Evolutionary conservation across 192 early-diverging fungal genomes (phyloP).

Genomic region (Coemansia sp.): DNA sequence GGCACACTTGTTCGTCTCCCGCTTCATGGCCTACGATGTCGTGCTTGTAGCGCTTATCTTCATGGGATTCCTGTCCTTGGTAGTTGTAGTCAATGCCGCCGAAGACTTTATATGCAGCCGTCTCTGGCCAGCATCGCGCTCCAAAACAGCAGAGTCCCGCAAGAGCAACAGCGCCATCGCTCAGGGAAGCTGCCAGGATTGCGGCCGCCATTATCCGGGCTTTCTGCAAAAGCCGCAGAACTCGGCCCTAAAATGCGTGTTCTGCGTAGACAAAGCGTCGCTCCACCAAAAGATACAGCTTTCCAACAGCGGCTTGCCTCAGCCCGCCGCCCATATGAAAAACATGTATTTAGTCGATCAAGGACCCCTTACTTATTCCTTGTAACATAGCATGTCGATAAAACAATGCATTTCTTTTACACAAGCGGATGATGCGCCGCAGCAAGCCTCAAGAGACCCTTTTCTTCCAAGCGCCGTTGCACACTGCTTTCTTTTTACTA

Average conservation of each 20-base stretch:
- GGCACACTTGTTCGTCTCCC: background rate
- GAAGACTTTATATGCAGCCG: slow-evolving; percentile 3
- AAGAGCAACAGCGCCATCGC: background rate
- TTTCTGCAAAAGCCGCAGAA: background rate
- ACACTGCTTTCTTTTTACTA: background rate
- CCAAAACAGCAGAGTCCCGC: background rate
- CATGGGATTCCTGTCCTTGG: background rate
- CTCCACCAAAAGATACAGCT: background rate
- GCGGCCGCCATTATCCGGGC: slow-evolving; percentile 1
- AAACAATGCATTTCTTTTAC: too few species aligned
- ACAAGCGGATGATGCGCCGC: too few species aligned
- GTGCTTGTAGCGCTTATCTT: slow-evolving; percentile 1
- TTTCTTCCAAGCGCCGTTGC: too few species aligned
- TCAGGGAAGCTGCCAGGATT: background rate
- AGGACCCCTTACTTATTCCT: background rate
- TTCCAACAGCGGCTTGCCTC: background rate
- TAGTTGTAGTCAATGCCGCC: background rate
- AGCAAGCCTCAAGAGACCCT: too few species aligned
- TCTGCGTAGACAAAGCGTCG: background rate
- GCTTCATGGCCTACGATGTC: background rate
- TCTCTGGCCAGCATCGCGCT: background rate
- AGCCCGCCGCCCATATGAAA: background rate
- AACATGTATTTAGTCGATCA: background rate
- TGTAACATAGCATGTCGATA: too few species aligned
- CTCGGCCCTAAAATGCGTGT: background rate